Percentiles rank a stretch among this genome's conserved stretches.
These are phyloP conservation scores for Aspergillus pseudoglaucus DNA, from an alignment of 2,329 filamentous ascomycete genomes.

Conservation along the genomic window DNA sequence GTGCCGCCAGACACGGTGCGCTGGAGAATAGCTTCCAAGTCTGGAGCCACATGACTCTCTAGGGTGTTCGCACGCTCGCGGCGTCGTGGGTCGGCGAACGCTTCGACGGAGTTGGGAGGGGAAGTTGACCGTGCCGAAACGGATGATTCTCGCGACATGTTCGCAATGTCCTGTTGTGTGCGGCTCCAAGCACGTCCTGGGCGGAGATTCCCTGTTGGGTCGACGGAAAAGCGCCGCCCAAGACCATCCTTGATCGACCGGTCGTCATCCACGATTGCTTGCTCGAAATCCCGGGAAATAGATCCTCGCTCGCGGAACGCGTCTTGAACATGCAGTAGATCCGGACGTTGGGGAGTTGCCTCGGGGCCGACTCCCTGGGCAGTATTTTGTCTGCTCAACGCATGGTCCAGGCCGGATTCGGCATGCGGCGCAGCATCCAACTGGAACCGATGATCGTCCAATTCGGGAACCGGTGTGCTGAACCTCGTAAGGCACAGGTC, in stretches of 20 bases:
- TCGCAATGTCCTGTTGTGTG: conserved; percentile 33
- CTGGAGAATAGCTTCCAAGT: conserved; percentile 55
- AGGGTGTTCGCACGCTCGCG: conserved; percentile 67
- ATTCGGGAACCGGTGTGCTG: conserved; percentile 58
- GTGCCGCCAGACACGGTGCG: conserved; percentile 66
- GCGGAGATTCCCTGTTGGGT: conserved; percentile 34
- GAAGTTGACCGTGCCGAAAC: conserved; percentile 64
- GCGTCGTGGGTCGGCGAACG: conserved; percentile 84
- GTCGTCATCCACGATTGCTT: conserved; percentile 75
- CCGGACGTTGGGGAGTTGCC: conserved; percentile 44
- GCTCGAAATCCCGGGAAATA: conserved; percentile 75
- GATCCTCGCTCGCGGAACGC: conserved; percentile 37
- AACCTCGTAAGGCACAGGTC: conserved; percentile 53
- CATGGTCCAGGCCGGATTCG: conserved; percentile 33
- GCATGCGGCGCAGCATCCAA: conserved; percentile 30
- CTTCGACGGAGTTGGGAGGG: conserved; percentile 94
- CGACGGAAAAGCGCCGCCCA: conserved; percentile 34
- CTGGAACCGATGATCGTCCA: conserved; percentile 74
- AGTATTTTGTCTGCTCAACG: conserved; percentile 29
- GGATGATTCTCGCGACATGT: conserved; percentile 43
- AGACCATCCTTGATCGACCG: conserved; percentile 28
- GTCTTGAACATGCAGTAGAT: conserved; percentile 43
- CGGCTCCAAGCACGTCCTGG: conserved; percentile 29
- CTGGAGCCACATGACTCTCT: conserved; percentile 53
- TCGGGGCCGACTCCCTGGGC: conserved; percentile 42